A percentile compares a stretch with the other conserved stretches of the same genome.
These are phyloP conservation scores for Dactylonectria macrodidyma DNA, from an alignment of 2,329 filamentous ascomycete genomes.

Conservation along the genomic window DNA sequence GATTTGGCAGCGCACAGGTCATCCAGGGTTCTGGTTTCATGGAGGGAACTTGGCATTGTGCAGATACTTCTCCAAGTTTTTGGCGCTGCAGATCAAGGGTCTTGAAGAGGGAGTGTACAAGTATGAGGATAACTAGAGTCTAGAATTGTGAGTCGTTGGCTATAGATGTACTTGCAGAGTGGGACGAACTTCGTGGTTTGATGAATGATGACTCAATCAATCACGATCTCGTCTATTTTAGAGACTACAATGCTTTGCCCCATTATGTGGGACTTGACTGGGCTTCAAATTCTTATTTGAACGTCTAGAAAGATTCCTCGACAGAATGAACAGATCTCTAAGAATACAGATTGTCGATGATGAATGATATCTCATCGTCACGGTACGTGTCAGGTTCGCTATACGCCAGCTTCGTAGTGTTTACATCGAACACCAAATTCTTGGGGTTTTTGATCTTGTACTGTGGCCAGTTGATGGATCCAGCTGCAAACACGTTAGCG, in stretches of 20 bases:
- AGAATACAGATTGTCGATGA: background rate
- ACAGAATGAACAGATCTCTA: background rate
- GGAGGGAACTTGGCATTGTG: conserved; percentile 76
- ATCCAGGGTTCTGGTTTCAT: conserved; percentile 77
- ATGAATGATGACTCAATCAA: too few species aligned
- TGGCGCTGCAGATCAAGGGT: conserved; percentile 68
- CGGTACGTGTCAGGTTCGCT: background rate
- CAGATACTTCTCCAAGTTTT: conserved; percentile 69
- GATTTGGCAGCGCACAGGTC: conserved; percentile 73
- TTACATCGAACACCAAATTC: background rate
- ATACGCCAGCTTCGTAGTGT: background rate
- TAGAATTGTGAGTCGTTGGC: background rate
- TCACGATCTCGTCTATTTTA: too few species aligned
- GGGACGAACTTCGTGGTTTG: too few species aligned
- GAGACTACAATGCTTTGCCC: too few species aligned
- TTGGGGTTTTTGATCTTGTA: background rate
- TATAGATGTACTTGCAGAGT: too few species aligned
- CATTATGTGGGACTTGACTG: background rate
- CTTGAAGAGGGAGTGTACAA: conserved; percentile 54
- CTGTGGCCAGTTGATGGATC: background rate
- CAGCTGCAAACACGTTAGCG: background rate
- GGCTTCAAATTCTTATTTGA: background rate
- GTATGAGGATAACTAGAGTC: conserved; percentile 20
- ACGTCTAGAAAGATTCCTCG: background rate
- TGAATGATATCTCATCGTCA: background rate